Evolutionary conservation across 805 yeast species (phyloP).

Genomic region (Peterozyma toletana): DNA sequence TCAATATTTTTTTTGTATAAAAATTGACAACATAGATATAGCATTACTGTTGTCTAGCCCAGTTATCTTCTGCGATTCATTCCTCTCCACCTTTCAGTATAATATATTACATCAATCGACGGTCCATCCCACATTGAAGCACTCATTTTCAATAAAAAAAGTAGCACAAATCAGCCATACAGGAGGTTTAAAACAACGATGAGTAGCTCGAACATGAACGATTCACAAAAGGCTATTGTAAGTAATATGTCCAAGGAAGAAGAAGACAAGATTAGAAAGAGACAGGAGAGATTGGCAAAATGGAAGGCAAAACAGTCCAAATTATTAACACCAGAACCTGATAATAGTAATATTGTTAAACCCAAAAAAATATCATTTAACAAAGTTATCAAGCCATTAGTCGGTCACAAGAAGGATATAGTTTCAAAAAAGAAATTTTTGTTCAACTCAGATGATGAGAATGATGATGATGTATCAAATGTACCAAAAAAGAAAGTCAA

Average conservation of each 20-base stretch:
- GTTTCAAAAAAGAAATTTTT: neutral
- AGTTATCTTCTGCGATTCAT: too few relatives aligned
- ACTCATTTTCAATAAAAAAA: too few relatives aligned
- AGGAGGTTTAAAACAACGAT: too few relatives aligned
- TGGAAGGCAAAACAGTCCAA: constrained; percentile 51
- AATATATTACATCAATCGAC: too few relatives aligned
- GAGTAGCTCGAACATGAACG: too few relatives aligned
- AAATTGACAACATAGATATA: too few relatives aligned
- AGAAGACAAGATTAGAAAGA: constrained; percentile 27
- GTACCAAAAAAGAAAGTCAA: constrained; percentile 12
- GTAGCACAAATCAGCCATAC: too few relatives aligned
- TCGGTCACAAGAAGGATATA: neutral
- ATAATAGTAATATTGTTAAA: neutral
- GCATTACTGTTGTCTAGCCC: too few relatives aligned
- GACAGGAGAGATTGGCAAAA: constrained; percentile 47
- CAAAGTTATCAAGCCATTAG: neutral
- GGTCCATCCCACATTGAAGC: too few relatives aligned
- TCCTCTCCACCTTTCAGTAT: too few relatives aligned
- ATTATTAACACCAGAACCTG: neutral
- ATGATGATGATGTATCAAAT: constrained; percentile 11
- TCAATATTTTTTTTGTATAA: too few relatives aligned
- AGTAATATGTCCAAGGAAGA: constrained; percentile 8
- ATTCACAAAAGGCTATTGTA: too few relatives aligned
- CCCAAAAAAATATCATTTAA: neutral
- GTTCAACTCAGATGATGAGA: constrained; percentile 1